Evolutionary conservation across 805 yeast genomes (phyloP).

Genomic region (Saturnispora silvae): DNA sequence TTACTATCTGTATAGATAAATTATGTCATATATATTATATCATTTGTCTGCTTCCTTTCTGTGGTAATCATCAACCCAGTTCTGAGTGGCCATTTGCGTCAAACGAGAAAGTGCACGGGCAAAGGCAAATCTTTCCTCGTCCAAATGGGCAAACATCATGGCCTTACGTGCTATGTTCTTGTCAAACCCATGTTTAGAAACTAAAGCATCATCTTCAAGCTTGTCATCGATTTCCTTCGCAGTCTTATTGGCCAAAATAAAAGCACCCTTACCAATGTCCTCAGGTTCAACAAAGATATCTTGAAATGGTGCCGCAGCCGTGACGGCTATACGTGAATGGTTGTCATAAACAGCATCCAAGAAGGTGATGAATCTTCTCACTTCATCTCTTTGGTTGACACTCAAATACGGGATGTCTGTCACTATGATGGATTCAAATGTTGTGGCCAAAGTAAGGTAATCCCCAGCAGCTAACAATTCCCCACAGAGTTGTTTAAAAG

Average conservation of each 20-base stretch:
- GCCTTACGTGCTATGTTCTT: slow-evolving; percentile 62
- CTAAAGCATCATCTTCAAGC: slow-evolving; percentile 46
- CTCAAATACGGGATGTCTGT: slow-evolving; percentile 89
- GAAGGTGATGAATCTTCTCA: slow-evolving; percentile 87
- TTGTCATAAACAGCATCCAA: slow-evolving; percentile 93
- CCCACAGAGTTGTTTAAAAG: slow-evolving; percentile 82
- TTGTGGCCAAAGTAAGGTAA: slow-evolving; percentile 69
- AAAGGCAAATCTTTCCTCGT: slow-evolving; percentile 94
- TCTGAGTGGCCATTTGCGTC: slow-evolving; percentile 87
- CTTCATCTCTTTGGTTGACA: slow-evolving; percentile 66
- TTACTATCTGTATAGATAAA: too few relatives aligned
- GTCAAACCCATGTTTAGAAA: slow-evolving; percentile 68
- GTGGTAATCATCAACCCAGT: slow-evolving; percentile 58
- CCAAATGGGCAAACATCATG: slow-evolving; percentile 65
- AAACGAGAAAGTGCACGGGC: slow-evolving; percentile 88
- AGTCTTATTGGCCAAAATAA: slow-evolving; percentile 27
- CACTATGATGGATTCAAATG: slow-evolving; percentile 69
- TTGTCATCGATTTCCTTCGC: slow-evolving; percentile 19
- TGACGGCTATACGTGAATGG: slow-evolving; percentile 78
- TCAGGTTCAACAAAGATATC: slow-evolving; percentile 82
- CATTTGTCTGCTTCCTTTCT: too few relatives aligned
- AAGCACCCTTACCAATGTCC: slow-evolving; percentile 36
- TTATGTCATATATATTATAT: too few relatives aligned
- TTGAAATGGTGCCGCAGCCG: slow-evolving; percentile 77
- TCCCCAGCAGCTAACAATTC: slow-evolving; percentile 88